Conservation (phyloP, 805 yeast species). For the Candida maesae region DNA sequence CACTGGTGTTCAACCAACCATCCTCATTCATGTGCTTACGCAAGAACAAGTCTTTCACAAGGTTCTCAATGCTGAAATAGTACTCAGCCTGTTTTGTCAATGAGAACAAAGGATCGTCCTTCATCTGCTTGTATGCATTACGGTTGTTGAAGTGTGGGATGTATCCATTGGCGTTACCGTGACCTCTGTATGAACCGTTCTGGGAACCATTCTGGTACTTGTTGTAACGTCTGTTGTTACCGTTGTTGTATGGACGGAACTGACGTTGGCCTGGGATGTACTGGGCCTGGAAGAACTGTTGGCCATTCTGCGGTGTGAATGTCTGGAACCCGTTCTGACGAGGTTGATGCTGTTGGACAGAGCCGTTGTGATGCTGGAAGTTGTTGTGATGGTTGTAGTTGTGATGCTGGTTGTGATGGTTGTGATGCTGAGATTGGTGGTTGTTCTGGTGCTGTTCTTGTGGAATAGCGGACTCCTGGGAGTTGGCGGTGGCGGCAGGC, state of each 20-base stretch:
- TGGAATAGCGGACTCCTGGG: not conserved
- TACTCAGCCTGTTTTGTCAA: constrained; percentile 69
- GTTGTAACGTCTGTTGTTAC: constrained; percentile 24
- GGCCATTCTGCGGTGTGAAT: constrained; percentile 8
- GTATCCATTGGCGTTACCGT: constrained; percentile 2
- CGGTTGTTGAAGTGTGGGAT: constrained; percentile 9
- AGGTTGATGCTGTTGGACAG: constrained; percentile 12
- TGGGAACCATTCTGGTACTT: constrained; percentile 13
- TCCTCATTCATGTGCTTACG: constrained; percentile 75
- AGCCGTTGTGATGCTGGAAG: constrained; percentile 11
- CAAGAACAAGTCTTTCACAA: constrained; percentile 78
- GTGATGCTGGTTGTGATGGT: constrained; percentile 8
- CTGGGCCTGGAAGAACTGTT: constrained; percentile 8
- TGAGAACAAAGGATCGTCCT: constrained; percentile 22
- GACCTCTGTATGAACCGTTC: constrained; percentile 13
- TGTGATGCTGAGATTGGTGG: constrained; percentile 9
- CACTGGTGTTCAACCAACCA: constrained; percentile 66
- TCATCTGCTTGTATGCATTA: constrained; percentile 1
- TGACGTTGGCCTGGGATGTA: constrained; percentile 12
- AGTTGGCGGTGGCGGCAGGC: constrained; percentile 4
- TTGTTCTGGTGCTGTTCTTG: constrained; percentile 5
- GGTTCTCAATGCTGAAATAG: constrained; percentile 84
- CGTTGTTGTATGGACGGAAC: constrained; percentile 24
- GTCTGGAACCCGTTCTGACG: constrained; percentile 11
- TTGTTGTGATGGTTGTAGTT: constrained; percentile 8